A percentile compares a stretch with the other conserved stretches of the same genome.
These are phyloP conservation scores for Fusarium transvaalense DNA, from an alignment of 2,329 filamentous ascomycete species.

Conservation along the genomic window DNA sequence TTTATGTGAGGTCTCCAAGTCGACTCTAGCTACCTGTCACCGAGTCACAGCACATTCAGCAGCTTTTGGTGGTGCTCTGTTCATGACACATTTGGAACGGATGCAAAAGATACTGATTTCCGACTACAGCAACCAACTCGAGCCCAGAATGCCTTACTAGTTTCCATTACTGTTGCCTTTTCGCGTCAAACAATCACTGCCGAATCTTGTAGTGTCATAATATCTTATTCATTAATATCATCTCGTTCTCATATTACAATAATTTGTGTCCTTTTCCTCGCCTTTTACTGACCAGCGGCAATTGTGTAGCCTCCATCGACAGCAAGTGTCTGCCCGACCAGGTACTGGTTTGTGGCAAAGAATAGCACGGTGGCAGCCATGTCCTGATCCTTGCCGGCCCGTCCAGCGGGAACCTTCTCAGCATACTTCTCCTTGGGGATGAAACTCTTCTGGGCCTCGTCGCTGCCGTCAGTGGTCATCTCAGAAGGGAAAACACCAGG, in stretches of 20 bases:
- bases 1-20: neutral
- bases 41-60: neutral
- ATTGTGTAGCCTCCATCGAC: slow-evolving; percentile 62
- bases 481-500: slow-evolving; percentile 79
- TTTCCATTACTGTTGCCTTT: no score
- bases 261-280: neutral
- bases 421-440: slow-evolving; percentile 69
- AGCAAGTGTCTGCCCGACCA: slow-evolving; percentile 59
- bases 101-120: neutral
- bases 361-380: slow-evolving; percentile 76
- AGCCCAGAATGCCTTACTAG: no score
- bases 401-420: slow-evolving; percentile 71
- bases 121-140: neutral
- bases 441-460: slow-evolving; percentile 68
- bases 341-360: slow-evolving; percentile 58
- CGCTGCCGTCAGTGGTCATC: slow-evolving; percentile 71
- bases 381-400: slow-evolving; percentile 78
- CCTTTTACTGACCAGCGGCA: slow-evolving; percentile 47
- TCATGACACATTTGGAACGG: neutral
- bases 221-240: slow-evolving; percentile 7
- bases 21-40: neutral
- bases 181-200: neutral
- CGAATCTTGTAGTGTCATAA: neutral
- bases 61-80: neutral
- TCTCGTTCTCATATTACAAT: slow-evolving; percentile 7